phyloP scores from a whole-genome alignment of 352 stramenopile species.

The Thalassiosira pacifica region DNA sequence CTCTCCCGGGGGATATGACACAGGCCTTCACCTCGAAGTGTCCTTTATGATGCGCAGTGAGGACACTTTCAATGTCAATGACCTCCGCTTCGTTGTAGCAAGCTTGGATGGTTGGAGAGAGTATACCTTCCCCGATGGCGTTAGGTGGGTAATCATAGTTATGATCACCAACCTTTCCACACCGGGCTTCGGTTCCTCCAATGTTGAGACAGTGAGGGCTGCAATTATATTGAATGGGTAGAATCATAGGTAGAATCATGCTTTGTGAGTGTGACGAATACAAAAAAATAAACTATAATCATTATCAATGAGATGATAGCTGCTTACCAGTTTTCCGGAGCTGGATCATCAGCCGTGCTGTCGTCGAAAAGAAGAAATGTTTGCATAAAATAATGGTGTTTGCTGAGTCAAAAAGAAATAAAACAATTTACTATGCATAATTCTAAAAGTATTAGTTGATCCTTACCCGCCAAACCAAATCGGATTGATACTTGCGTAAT shows the following conservation, averaged over 20 bases:
- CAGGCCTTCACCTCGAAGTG: conserved; percentile 80
- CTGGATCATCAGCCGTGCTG: conserved; percentile 34
- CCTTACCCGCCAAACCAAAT: conserved; percentile 52
- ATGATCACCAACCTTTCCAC: conserved; percentile 54
- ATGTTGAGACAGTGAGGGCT: conserved; percentile 71
- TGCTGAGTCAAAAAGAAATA: neutral
- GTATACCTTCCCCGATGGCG: conserved; percentile 36
- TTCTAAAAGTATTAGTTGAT: neutral
- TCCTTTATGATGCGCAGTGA: conserved; percentile 81
- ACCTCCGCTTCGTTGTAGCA: conserved; percentile 57
- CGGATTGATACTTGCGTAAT: conserved; percentile 38
- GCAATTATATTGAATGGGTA: neutral
- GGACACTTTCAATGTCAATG: conserved; percentile 71
- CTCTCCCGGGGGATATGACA: conserved; percentile 58
- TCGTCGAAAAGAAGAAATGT: conserved; percentile 6
- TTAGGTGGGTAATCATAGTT: conserved; percentile 50
- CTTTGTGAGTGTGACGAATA: neutral
- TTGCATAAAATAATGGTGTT: neutral
- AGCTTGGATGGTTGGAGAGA: conserved; percentile 55
- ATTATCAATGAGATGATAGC: neutral
- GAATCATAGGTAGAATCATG: no score
- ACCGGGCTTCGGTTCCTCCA: conserved; percentile 63
- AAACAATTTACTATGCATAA: neutral
- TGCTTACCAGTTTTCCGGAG: conserved; percentile 35
- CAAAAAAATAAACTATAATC: conserved; percentile 1